Evolutionary conservation across 805 yeast genomes (phyloP), one percentile per base, ranked within the genome.

Genomic region (Dipodascus geniculatus): DNA sequence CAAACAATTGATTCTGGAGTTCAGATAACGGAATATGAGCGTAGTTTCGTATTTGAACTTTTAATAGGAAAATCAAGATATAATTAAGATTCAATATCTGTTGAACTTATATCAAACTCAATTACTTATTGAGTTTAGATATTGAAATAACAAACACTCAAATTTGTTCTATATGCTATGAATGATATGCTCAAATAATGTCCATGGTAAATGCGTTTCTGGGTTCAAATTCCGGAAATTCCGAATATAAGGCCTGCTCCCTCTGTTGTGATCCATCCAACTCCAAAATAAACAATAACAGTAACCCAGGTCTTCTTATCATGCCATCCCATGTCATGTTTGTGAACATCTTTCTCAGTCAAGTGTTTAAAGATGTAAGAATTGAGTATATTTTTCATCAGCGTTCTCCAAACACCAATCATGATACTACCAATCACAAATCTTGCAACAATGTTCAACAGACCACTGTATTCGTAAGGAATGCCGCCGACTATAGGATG

Each of bases 271-370:
- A 77, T 67, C 23, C 73, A 61, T 0, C 93, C 77, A 24, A 91
- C 80, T 0, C 98, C 98, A 0, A 86, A 83, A 68, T 91, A 91
- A 1, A 89, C 85, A 19, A 85, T 68, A 23, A 47, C 4, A 47
- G 31, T 47, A n/a, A 47, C 28, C 24, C 31, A 22, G n/a, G 49
- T 14, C 16, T 22, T 23, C 20, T 22, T 20, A 14, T 60, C 44
- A 44, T 51, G 51, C 48, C 54, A 44, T 14, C 44, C 44, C 11
- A 14, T 17, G 51, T 55, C 53, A 49, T 59, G 58, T 22, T 57
- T 52, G 54, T 61, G 66, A 51, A 62, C 61, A 23, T 72, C 58
- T n/a, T 63, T 63, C 2, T 63, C 49, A 9, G 63, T 58, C 17
- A 65, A 52, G 38, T 54, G 54, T 22, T 59, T 56, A 28, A 70